Percentiles rank a stretch among this genome's conserved stretches.
These are phyloP conservation scores for Bolboschoenoplectus hybrid DNA, from an alignment of 202 grass and related monocot species.

Conservation along the genomic window DNA sequence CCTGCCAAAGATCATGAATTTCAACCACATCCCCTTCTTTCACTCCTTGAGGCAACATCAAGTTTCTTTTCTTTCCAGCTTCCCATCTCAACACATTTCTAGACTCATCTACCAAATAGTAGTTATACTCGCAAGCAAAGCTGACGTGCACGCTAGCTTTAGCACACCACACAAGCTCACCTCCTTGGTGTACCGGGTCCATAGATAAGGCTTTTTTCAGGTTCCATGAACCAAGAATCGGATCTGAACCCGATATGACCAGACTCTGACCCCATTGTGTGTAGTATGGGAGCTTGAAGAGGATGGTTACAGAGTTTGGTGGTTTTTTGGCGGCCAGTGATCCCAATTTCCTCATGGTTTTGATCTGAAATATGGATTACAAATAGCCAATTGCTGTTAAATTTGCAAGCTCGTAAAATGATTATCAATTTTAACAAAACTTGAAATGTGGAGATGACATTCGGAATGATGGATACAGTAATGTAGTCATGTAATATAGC, in stretches of 20 bases:
- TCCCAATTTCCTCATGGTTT: conserved; percentile 51
- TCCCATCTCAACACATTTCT: conserved; percentile 83
- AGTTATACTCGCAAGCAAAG: conserved; percentile 74
- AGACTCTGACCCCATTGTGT: conserved; percentile 89
- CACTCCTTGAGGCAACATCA: conserved; percentile 62
- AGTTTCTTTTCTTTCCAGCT: conserved; percentile 66
- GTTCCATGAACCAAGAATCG: conserved; percentile 73
- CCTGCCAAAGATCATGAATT: conserved; percentile 92
- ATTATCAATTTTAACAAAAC: background rate
- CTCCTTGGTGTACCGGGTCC: conserved; percentile 61
- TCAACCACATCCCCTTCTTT: conserved; percentile 71
- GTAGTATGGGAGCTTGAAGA: conserved; percentile 87
- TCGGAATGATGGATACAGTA: background rate
- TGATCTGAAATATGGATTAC: background rate
- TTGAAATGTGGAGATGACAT: background rate
- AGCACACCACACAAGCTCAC: conserved; percentile 74
- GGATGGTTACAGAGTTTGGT: conserved; percentile 51
- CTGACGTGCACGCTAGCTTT: conserved; percentile 46
- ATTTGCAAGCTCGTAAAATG: background rate
- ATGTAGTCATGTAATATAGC: background rate
- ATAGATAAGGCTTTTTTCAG: conserved; percentile 73
- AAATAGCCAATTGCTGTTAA: background rate
- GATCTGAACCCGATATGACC: conserved; percentile 66
- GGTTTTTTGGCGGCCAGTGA: conserved; percentile 49
- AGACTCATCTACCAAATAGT: conserved; percentile 77